Evolutionary conservation across 208 protist genomes (phyloP).

Genomic region (Leishmania turanica): DNA sequence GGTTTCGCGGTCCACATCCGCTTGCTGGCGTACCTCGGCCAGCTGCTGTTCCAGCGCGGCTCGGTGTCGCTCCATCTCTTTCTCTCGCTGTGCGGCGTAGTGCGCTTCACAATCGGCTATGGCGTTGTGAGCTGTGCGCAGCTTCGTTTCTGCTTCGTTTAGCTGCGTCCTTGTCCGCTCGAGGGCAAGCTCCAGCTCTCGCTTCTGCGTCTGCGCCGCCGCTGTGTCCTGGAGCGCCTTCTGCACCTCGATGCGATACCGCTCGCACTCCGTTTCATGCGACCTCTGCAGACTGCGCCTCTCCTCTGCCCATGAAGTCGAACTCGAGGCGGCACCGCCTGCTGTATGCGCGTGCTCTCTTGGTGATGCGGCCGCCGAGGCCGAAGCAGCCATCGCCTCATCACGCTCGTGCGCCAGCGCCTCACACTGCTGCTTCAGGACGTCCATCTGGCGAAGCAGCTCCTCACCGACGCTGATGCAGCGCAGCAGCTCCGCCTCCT

Average conservation of each 20-base stretch:
- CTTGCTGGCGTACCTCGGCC: constrained; percentile 19
- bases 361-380: neutral
- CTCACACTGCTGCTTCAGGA: constrained; percentile 53
- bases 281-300: neutral
- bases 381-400: constrained; percentile 16
- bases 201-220: constrained; percentile 9
- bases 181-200: constrained; percentile 18
- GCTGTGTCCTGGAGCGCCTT: constrained; percentile 20
- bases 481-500: constrained; percentile 71
- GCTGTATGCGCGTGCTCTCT: neutral
- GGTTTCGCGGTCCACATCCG: constrained; percentile 27
- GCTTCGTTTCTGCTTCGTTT: constrained; percentile 21
- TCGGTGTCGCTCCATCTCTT: constrained; percentile 30
- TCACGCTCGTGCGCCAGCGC: constrained; percentile 62
- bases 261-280: constrained; percentile 27
- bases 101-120: constrained; percentile 12
- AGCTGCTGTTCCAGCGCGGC: constrained; percentile 9
- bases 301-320: constrained; percentile 13
- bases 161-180: constrained; percentile 5
- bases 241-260: constrained; percentile 25
- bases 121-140: constrained; percentile 19
- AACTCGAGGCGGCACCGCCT: neutral
- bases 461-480: constrained; percentile 83
- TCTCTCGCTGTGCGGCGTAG: constrained; percentile 16
- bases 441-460: constrained; percentile 68